Evolutionary conservation across 495 filamentous ascomycete species (phyloP), one percentile per base, ranked within the genome.

Genomic region (Friedmanniomyces simplex): DNA sequence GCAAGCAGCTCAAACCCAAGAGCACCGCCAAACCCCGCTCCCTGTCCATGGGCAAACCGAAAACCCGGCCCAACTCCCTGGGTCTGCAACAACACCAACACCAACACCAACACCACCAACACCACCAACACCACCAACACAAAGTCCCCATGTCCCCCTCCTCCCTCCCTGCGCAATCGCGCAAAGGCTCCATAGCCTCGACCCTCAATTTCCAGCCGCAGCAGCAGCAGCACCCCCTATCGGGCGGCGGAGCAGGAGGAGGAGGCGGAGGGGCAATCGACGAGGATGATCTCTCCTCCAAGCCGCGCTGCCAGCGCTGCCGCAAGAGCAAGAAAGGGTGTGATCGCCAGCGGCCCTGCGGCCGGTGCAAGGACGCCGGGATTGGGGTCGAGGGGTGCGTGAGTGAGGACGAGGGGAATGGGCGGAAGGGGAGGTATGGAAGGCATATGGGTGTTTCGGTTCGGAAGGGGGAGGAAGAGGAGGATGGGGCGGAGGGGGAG

Each of bases 301-400:
- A 96, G 72, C 93, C 93, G 28, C 91, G 93, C 62, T 98, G 93
- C 77, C 93, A 97, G 68, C 87, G 93, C 46, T 98, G 93, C 76
- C 85, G 93, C 59, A 97, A 97, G 80, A 96, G 91, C 70, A 98
- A 98, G 79, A 98, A 98, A 73, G 93, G 93, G 6, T 98, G 93
- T 68, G 94, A 98, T 75, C 84, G 93, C 53, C 90, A 96, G 66
- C 83, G 93, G 41, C 93, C 93, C 12, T 98, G 93, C 66, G 87
- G 88, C 37, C 81, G 93, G 58, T 98, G 93, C 81, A 88, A 88
- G 68, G 93, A 98, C 73, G 93, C 94, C 25, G 93, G 93, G 14
- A 86, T 98, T 64, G 84, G 87, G 49, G 80, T 89, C 52, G 91
- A 97, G 41, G 85, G 88, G 49, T 98, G 93, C 69, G 80, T 97